Percentiles rank a stretch among this genome's conserved stretches.
These are phyloP conservation scores for Candida endomychidarum DNA, from an alignment of 805 yeast genomes.

Conservation along the genomic window DNA sequence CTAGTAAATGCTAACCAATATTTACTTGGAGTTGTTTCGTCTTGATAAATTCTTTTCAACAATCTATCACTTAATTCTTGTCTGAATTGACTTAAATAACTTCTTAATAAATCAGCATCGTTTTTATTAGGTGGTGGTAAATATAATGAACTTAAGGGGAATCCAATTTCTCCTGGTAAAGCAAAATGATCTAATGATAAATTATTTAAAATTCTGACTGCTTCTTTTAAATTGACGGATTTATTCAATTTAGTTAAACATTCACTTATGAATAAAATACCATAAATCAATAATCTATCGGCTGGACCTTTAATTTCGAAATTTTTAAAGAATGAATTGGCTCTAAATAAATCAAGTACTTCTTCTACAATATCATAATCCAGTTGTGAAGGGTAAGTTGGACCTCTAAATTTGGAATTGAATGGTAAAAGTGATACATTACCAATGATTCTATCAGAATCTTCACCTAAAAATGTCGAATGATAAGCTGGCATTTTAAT, in stretches of 20 bases:
- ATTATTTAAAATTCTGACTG: conserved; percentile 70
- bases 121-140: conserved; percentile 69
- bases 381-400: conserved; percentile 73
- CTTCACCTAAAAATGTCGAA: conserved; percentile 72
- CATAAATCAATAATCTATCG: conserved; percentile 90
- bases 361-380: conserved; percentile 91
- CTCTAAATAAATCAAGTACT: conserved; percentile 84
- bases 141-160: conserved; percentile 83
- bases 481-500: conserved; percentile 63
- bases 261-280: conserved; percentile 84
- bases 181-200: conserved; percentile 84
- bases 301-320: conserved; percentile 96
- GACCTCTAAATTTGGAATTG: conserved; percentile 83
- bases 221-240: conserved; percentile 54
- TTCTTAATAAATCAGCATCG: conserved; percentile 77
- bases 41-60: conserved; percentile 68
- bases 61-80: conserved; percentile 88
- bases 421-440: conserved; percentile 85
- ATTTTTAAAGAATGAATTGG: conserved; percentile 94
- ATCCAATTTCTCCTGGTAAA: conserved; percentile 93
- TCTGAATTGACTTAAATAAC: conserved; percentile 87
- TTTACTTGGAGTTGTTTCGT: conserved; percentile 71
- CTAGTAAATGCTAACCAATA: conserved; percentile 95
- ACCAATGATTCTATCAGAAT: conserved; percentile 62
- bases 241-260: conserved; percentile 66